These are phyloP conservation scores for Xylona heveae DNA, from an alignment of 495 filamentous ascomycete species.

Conservation along the genomic window DNA sequence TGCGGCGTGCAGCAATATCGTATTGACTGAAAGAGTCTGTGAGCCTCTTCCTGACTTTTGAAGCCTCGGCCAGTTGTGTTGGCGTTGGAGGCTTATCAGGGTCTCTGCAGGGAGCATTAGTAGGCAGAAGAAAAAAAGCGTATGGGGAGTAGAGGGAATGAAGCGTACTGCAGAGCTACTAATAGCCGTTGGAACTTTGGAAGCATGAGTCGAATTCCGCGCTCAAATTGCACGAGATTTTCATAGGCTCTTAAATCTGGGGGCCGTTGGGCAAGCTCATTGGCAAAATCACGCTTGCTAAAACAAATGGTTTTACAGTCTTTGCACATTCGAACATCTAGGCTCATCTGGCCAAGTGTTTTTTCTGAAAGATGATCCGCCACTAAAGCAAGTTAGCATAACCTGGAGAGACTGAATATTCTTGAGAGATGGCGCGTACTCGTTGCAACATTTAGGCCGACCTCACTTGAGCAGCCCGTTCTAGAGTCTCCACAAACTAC, in stretches of 20 bases:
- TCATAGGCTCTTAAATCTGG: conserved; percentile 67
- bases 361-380: conserved; percentile 38
- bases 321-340: conserved; percentile 81
- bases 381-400: conserved; percentile 16
- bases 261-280: conserved; percentile 42
- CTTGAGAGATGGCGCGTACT: conserved; percentile 26
- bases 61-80: conserved; percentile 63
- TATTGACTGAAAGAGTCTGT: conserved; percentile 86
- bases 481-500: conserved; percentile 76
- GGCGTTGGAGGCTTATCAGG: conserved; percentile 50
- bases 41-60: conserved; percentile 74
- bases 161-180: conserved; percentile 34
- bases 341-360: conserved; percentile 28
- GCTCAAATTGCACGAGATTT: conserved; percentile 72
- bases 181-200: conserved; percentile 77
- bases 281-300: conserved; percentile 59
- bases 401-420: background rate
- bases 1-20: conserved; percentile 60
- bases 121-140: conserved; percentile 11
- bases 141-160: background rate
- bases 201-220: conserved; percentile 63
- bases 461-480: conserved; percentile 68
- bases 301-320: conserved; percentile 77
- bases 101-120: conserved; percentile 22
- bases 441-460: conserved; percentile 55